Evolutionary conservation across 306 rosid genomes (phyloP).

Genomic region (Coriaria nepalensis): DNA sequence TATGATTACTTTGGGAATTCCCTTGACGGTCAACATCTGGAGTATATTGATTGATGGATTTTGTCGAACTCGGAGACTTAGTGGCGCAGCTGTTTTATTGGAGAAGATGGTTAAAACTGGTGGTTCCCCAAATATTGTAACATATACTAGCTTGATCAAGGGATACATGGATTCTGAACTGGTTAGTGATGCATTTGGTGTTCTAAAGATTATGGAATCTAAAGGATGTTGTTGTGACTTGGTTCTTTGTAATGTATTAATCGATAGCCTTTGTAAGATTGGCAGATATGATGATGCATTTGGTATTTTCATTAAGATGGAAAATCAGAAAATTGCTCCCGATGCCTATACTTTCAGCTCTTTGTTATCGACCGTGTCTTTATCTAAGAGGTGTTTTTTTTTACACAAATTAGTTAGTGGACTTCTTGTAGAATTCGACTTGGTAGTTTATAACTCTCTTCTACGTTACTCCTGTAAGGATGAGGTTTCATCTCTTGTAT

Average conservation of each 20-base stretch:
- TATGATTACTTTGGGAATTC: constrained; percentile 32
- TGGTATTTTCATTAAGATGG: constrained; percentile 20
- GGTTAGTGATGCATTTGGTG: constrained; percentile 26
- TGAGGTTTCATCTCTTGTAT: constrained; percentile 24
- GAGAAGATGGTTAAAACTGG: constrained; percentile 30
- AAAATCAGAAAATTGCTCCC: constrained; percentile 22
- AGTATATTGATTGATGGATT: constrained; percentile 33
- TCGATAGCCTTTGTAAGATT: constrained; percentile 39
- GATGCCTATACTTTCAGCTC: constrained; percentile 38
- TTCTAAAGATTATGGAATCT: constrained; percentile 27
- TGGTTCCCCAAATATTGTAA: constrained; percentile 34
- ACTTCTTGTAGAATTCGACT: constrained; percentile 27
- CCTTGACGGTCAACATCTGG: constrained; percentile 28
- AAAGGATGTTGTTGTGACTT: constrained; percentile 30
- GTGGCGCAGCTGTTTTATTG: constrained; percentile 26
- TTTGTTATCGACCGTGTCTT: constrained; percentile 23
- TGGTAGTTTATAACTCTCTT: constrained; percentile 45
- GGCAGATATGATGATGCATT: constrained; percentile 42
- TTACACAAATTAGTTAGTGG: constrained; percentile 26
- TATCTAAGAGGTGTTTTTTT: constrained; percentile 28
- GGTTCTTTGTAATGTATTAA: constrained; percentile 43
- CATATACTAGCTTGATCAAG: constrained; percentile 48
- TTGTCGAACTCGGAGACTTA: constrained; percentile 23
- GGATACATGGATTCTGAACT: constrained; percentile 32
- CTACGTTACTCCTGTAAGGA: constrained; percentile 33